A percentile compares a stretch with the other conserved stretches of the same genome.
These are phyloP conservation scores for Pichia sp. DNA, from an alignment of 1,139 yeast species.

Conservation along the genomic window DNA sequence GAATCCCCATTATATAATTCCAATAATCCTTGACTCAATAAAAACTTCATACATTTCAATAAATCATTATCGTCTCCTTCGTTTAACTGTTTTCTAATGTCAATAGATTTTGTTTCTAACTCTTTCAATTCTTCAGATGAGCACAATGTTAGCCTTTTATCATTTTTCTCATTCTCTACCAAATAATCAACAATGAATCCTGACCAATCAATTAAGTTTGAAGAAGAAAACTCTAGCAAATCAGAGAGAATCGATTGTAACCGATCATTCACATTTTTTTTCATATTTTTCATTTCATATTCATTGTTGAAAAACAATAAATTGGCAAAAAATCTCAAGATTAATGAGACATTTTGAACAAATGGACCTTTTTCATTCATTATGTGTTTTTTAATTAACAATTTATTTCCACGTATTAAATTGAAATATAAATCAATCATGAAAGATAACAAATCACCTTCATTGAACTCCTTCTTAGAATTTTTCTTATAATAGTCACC, in stretches of 20 bases:
- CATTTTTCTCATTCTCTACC: constrained; percentile 21
- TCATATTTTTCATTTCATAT: constrained; percentile 28
- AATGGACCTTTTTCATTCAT: neutral
- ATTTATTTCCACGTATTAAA: constrained; percentile 43
- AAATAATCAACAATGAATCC: constrained; percentile 27
- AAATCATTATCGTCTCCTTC: neutral
- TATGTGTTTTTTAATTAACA: constrained; percentile 9
- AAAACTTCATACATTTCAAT: constrained; percentile 45
- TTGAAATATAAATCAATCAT: constrained; percentile 57
- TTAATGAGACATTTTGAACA: constrained; percentile 29
- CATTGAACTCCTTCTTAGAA: constrained; percentile 30
- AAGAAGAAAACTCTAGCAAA: constrained; percentile 32
- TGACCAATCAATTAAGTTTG: constrained; percentile 47
- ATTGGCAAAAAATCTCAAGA: constrained; percentile 37
- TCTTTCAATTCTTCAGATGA: constrained; percentile 3
- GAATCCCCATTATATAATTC: constrained; percentile 72
- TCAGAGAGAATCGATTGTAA: constrained; percentile 60
- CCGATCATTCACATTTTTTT: constrained; percentile 45
- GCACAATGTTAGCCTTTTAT: neutral
- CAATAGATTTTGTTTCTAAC: constrained; percentile 2
- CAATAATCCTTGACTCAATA: constrained; percentile 69
- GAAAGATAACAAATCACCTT: too few relatives aligned
- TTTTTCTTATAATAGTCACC: neutral
- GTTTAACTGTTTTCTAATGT: constrained; percentile 4
- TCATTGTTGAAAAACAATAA: constrained; percentile 9